Conservation (phyloP, 2,329 filamentous ascomycete species). For the Amesomyces nigricolor region DNA sequence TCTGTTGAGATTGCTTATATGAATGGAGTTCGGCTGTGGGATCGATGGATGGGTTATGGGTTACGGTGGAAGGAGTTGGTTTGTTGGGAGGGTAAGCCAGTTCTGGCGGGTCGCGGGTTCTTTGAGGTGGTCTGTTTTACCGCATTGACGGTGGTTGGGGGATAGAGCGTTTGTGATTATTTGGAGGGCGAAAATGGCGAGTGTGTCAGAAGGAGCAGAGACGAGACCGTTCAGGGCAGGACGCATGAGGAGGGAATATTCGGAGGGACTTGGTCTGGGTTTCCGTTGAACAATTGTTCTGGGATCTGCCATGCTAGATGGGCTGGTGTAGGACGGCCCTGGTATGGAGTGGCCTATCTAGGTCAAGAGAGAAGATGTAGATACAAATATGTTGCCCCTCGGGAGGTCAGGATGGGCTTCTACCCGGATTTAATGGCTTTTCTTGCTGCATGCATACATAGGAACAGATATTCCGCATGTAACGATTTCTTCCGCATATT, state of each 20-base stretch:
- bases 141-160: background rate
- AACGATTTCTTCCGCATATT: background rate
- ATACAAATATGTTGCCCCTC: background rate
- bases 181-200: no score
- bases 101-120: background rate
- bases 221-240: background rate
- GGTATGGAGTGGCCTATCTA: background rate
- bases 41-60: background rate
- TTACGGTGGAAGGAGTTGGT: background rate
- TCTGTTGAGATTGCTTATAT: background rate
- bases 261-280: background rate
- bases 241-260: background rate
- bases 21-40: background rate
- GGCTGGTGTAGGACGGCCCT: background rate
- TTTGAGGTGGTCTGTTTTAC: background rate
- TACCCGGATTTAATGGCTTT: background rate
- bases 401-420: background rate
- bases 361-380: background rate
- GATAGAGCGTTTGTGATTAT: background rate
- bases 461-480: background rate
- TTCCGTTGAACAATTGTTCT: background rate
- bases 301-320: background rate
- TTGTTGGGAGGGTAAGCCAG: background rate
- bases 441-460: slow-evolving; percentile 1
- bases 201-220: background rate